Percentiles rank a stretch among this genome's conserved stretches.
These are phyloP conservation scores for Jaapia argillacea DNA, from an alignment of 768 basidiomycete species.

Conservation along the genomic window DNA sequence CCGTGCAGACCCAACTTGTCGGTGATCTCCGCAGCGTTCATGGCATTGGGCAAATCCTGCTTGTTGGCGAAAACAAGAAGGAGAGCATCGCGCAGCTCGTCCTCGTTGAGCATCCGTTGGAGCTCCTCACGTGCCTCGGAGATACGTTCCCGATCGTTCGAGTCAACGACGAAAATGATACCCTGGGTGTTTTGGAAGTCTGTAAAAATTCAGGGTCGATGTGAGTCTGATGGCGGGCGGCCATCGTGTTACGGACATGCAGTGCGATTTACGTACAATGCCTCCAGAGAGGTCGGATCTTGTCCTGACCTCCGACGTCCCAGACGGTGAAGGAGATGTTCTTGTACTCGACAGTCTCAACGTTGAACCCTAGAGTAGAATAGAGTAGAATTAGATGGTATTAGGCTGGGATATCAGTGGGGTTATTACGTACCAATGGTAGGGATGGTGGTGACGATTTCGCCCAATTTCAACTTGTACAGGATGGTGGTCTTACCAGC, in stretches of 20 bases:
- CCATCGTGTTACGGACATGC: slow-evolving; percentile 7
- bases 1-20: slow-evolving; percentile 99
- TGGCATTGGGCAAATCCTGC: slow-evolving; percentile 99
- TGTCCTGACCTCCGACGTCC: slow-evolving; percentile 99
- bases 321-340: slow-evolving; percentile 99
- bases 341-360: slow-evolving; percentile 99
- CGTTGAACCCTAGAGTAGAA: slow-evolving; percentile 82
- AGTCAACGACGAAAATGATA: slow-evolving; percentile 99
- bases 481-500: slow-evolving; percentile 98
- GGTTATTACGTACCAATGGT: slow-evolving; percentile 91
- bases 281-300: slow-evolving; percentile 99
- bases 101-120: slow-evolving; percentile 99
- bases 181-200: slow-evolving; percentile 99
- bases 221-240: slow-evolving; percentile 9
- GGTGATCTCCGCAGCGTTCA: slow-evolving; percentile 99
- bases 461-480: slow-evolving; percentile 99
- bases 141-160: slow-evolving; percentile 99
- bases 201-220: slow-evolving; percentile 22
- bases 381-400: slow-evolving; percentile 11
- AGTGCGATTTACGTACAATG: slow-evolving; percentile 68
- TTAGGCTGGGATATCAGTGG: slow-evolving; percentile 5
- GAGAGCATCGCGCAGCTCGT: slow-evolving; percentile 96
- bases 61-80: slow-evolving; percentile 99
- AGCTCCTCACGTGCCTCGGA: slow-evolving; percentile 98
- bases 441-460: slow-evolving; percentile 99